phyloP scores from a whole-genome alignment of 176 grass and related monocot genomes.

The Poa pratensis region DNA sequence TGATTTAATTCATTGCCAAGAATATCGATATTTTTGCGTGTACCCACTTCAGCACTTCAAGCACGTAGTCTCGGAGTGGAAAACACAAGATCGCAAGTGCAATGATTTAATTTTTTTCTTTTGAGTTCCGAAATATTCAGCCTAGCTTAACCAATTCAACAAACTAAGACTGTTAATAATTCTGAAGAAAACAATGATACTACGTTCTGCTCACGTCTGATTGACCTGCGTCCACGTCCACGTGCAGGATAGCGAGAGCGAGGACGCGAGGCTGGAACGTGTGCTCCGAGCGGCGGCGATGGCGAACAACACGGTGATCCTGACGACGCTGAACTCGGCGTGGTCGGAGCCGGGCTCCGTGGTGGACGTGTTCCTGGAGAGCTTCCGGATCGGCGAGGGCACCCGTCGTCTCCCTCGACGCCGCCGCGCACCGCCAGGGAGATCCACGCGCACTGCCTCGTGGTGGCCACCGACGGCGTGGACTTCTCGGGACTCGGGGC shows the following conservation, averaged over 20 bases:
- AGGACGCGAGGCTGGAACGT: constrained; percentile 48
- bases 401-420: constrained; percentile 72
- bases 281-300: constrained; percentile 60
- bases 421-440: constrained; percentile 38
- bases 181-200: neutral
- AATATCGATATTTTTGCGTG: too few species aligned
- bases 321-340: constrained; percentile 74
- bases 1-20: too few species aligned
- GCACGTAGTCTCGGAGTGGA: too few species aligned
- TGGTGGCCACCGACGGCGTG: constrained; percentile 46
- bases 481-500: constrained; percentile 64
- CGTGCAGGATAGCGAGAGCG: constrained; percentile 49
- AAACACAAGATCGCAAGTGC: too few species aligned
- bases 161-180: neutral
- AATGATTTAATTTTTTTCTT: too few species aligned
- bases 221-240: neutral
- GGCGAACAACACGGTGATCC: constrained; percentile 69
- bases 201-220: neutral
- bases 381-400: constrained; percentile 63
- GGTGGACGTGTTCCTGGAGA: constrained; percentile 80
- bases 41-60: too few species aligned
- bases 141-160: neutral
- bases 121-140: too few species aligned
- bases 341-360: constrained; percentile 67
- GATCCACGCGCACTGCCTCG: constrained; percentile 65